Conservation (phyloP, 495 filamentous ascomycete species). For the Penicillium soppii region DNA sequence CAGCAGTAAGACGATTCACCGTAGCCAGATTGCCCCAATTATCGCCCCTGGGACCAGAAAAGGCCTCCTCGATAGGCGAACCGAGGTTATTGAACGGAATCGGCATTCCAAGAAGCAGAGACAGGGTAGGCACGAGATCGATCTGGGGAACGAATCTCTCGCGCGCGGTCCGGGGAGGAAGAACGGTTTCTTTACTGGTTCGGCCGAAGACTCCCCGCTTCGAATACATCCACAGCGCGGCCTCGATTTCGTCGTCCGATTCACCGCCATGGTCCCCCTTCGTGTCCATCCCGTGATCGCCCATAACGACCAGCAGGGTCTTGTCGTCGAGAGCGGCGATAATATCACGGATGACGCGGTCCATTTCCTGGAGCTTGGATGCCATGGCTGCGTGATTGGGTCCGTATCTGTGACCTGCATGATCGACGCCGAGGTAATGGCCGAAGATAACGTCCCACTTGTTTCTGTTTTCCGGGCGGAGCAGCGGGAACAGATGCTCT, state of each 20-base stretch:
- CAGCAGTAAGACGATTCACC: conserved; percentile 74
- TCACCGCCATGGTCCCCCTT: conserved; percentile 98
- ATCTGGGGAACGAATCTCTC: conserved; percentile 88
- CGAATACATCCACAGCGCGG: conserved; percentile 98
- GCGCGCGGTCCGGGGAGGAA: conserved; percentile 72
- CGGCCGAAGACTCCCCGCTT: conserved; percentile 79
- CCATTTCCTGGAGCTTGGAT: conserved; percentile 89
- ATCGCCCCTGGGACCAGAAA: conserved; percentile 64
- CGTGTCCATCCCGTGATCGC: conserved; percentile 96
- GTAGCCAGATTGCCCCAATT: conserved; percentile 72
- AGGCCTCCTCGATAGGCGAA: conserved; percentile 89
- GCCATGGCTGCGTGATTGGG: conserved; percentile 91
- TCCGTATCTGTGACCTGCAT: conserved; percentile 94
- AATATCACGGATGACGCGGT: conserved; percentile 69
- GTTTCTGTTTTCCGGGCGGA: conserved; percentile 57
- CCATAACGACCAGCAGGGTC: conserved; percentile 92
- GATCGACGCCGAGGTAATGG: conserved; percentile 93
- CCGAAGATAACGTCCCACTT: conserved; percentile 93
- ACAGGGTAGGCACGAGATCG: conserved; percentile 89
- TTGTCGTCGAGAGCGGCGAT: conserved; percentile 74
- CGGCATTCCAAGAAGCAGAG: conserved; percentile 82
- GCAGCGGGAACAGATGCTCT: conserved; percentile 83
- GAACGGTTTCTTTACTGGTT: conserved; percentile 55
- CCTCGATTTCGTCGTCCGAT: conserved; percentile 90
- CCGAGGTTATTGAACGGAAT: conserved; percentile 99